Base-by-base conservation (phyloP, 257 asterid genomes). In the Solanum etuberosum region DNA sequence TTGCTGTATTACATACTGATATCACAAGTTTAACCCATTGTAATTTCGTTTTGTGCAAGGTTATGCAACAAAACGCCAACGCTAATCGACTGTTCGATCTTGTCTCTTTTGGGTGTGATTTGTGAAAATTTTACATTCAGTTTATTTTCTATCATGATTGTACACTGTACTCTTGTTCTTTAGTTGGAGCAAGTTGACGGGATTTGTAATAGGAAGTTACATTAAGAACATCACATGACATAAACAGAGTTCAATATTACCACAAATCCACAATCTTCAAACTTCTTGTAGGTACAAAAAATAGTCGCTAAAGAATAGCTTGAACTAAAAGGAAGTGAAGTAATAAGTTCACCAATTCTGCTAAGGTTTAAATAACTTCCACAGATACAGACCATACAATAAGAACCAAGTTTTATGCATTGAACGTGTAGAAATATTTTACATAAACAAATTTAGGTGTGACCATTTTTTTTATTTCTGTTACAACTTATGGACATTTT, bases 161-260 rank as follows among this genome's bases (percentile, higher is more conserved):
- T 15, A 1, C 46, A 0, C 13, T n/a, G 15, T 4, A 23, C 81
- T 20, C 23, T 77, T 14, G 84, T 77, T 42, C 61, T 42, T 77
- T 42, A 77, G 8, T 6, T 40, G 21, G 27, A 74, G 23, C 10
- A 4, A 4, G 25, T 25, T 43, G 38, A 42, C 42, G 61, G 14
- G 9, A 77, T 27, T 67, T 27, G 37, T 3, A 27, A 0, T 27
- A 13, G 35, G 35, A 65, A 61, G 4, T 1, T 54, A 54, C 63
- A 54, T 54, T 18, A 0, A 18, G n/a, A 2, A 6, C 63, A 54
- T 0, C n/a, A 54, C 0, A 54, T 18, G n/a, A 54, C 63, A 54
- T 54, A 2, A 51, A 16, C 72, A 65, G 72, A 25, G 71, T 63
- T n/a, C 18, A 25, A 25, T 67, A 67, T 27, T 27, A 35, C 2